Conservation (phyloP, 108 stramenopile species). For the Cyclotella cryptica region DNA sequence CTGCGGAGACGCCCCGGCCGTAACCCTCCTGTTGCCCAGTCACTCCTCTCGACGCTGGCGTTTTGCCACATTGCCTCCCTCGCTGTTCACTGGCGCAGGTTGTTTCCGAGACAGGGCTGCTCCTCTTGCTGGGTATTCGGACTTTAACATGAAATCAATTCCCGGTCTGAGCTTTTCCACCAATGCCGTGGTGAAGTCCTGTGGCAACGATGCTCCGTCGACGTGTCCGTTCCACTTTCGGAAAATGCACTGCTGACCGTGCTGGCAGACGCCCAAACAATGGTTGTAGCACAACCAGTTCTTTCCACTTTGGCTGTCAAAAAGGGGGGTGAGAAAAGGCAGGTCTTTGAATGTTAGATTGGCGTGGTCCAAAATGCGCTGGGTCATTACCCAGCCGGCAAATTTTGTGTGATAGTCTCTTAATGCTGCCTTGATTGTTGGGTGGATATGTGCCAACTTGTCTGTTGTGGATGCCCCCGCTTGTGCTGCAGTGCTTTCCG, state of each 20-base stretch:
- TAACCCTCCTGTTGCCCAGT: too few relatives aligned
- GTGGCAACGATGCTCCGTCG: background rate
- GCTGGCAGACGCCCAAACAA: slow-evolving; percentile 1
- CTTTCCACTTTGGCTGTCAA: too few relatives aligned
- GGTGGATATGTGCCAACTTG: background rate
- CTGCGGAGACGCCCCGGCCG: too few relatives aligned
- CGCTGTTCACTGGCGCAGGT: too few relatives aligned
- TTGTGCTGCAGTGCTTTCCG: background rate
- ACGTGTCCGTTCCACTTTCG: background rate
- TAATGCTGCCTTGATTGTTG: background rate
- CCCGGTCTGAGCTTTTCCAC: background rate
- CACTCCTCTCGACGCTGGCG: too few relatives aligned
- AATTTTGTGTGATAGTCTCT: background rate
- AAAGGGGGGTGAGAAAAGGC: background rate
- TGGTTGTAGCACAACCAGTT: slow-evolving; percentile 10
- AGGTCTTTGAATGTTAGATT: background rate
- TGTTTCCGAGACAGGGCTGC: too few relatives aligned
- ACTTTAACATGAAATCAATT: too few relatives aligned
- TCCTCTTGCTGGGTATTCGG: too few relatives aligned
- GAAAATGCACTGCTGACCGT: too few relatives aligned
- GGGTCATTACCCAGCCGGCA: background rate
- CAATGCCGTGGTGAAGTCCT: background rate
- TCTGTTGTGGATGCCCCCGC: background rate
- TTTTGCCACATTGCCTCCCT: too few relatives aligned
- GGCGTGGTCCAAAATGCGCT: background rate